Conservation (phyloP, 192 early-diverging fungal genomes). For the Thamnidium elegans region DNA sequence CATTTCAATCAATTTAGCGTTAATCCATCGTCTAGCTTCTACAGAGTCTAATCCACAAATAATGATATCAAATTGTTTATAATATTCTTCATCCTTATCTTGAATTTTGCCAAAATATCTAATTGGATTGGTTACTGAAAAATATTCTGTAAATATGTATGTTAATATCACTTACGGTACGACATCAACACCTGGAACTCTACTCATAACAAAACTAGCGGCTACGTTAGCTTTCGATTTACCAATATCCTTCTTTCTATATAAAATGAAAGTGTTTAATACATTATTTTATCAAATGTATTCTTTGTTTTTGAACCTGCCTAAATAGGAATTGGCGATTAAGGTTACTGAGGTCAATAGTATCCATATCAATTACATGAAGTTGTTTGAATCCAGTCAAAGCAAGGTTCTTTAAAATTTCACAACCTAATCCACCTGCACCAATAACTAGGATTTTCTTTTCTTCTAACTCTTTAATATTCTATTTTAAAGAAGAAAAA, state of each 20-base stretch:
- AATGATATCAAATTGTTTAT: constrained; percentile 80
- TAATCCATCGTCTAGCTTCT: constrained; percentile 96
- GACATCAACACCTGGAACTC: constrained; percentile 67
- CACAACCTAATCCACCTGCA: constrained; percentile 82
- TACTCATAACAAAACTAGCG: constrained; percentile 69
- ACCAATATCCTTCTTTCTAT: constrained; percentile 67
- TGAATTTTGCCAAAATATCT: constrained; percentile 89
- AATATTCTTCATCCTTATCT: constrained; percentile 95
- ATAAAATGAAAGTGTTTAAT: background rate
- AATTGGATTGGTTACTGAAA: background rate
- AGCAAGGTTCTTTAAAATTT: constrained; percentile 80
- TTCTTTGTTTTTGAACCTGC: constrained; percentile 15
- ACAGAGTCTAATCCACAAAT: constrained; percentile 95
- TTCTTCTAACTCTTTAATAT: constrained; percentile 33
- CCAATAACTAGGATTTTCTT: constrained; percentile 80
- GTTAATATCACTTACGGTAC: constrained; percentile 52
- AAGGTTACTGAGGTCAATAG: constrained; percentile 80
- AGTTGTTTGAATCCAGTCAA: constrained; percentile 77
- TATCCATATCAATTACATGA: constrained; percentile 89
- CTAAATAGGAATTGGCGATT: constrained; percentile 85
- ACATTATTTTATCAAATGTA: background rate
- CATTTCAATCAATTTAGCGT: constrained; percentile 81
- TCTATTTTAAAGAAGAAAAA: constrained; percentile 3
- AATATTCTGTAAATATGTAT: background rate
- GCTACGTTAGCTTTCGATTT: constrained; percentile 76